Evolutionary conservation across 2,329 filamentous ascomycete species (phyloP), one percentile per base, ranked within the genome.

Genomic region (Trichophyton equinum): DNA sequence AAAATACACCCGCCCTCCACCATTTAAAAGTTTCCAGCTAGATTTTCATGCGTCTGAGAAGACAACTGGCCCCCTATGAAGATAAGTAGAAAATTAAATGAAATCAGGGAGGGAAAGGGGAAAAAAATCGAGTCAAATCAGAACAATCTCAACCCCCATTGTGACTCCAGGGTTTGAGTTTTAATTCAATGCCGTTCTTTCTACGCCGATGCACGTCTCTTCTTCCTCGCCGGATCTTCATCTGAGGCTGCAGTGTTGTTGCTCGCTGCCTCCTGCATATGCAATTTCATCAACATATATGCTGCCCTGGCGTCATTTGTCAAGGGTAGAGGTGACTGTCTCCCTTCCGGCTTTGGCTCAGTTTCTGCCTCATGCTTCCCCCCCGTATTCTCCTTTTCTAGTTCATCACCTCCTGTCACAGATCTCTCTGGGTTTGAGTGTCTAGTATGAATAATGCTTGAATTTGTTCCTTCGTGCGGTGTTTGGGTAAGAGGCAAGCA

Each of bases 221-320:
- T 60, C 59, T 65, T 66, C 27, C 62, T 60, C 5, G 40, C 56
- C 11, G 38, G 40, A 15, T 61, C 61, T 18, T 67, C 63, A 15
- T 70, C 69, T 6, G 47, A 62, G 4, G 63, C 63, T 55, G n/a
- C 63, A 18, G 4, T 30, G 22, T n/a, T 44, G n/a, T 57, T 22
- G 33, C 65, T 4, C 11, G 4, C 36, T 8, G 40, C 66, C 44
- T 72, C 67, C 60, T 72, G 69, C 68, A 70, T 71, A 36, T 72
- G 68, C 22, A 75, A 46, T 59, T 64, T 69, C 22, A 75, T 64
- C 60, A 75, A 64, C 22, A 73, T 71, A 65, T 74, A 72, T 4
- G 73, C 73, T 15, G 73, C 73, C 57, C 68, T 70, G 20, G 74
- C 68, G 57, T 74, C 72, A 20, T 66, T 66, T 22, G 62, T 63